phyloP scores from a whole-genome alignment of 352 stramenopile genomes.

The Pythium brassicae region DNA sequence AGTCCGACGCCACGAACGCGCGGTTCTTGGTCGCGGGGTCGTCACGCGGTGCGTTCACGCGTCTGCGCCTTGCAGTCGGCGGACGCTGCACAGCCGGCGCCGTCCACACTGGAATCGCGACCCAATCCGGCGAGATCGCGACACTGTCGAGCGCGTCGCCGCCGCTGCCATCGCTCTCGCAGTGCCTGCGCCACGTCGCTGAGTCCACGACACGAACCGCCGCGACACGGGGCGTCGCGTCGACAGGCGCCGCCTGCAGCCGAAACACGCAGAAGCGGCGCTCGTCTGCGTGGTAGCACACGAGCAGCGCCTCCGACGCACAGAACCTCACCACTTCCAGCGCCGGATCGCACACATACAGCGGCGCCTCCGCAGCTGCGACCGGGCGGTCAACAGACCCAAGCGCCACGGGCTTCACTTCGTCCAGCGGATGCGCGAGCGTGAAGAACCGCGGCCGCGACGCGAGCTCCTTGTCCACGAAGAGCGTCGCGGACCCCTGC shows the following conservation, averaged over 20 bases:
- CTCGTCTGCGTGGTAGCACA: constrained; percentile 45
- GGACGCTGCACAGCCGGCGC: constrained; percentile 16
- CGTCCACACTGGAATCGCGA: constrained; percentile 24
- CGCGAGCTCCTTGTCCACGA: constrained; percentile 9
- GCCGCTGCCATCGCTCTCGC: constrained; percentile 23
- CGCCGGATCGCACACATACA: constrained; percentile 46
- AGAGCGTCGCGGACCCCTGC: constrained; percentile 7
- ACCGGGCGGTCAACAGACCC: neutral
- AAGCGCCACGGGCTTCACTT: constrained; percentile 64
- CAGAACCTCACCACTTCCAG: constrained; percentile 48
- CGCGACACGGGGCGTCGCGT: neutral
- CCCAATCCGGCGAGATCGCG: constrained; percentile 43
- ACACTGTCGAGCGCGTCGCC: constrained; percentile 16
- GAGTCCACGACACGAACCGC: constrained; percentile 36
- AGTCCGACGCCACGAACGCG: constrained; percentile 35
- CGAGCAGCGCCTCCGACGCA: constrained; percentile 26
- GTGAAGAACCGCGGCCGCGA: constrained; percentile 65
- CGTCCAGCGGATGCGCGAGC: constrained; percentile 64
- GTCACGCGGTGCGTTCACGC: constrained; percentile 1
- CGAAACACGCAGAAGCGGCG: constrained; percentile 50
- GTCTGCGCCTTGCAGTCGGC: constrained; percentile 1
- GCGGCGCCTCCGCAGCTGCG: neutral
- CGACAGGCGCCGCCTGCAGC: constrained; percentile 17
- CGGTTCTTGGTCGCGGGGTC: constrained; percentile 8
- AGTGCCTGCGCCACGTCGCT: constrained; percentile 31